A percentile compares a stretch with the other conserved stretches of the same genome.
Evolutionary conservation across 495 filamentous ascomycete genomes (phyloP).

Genomic region (Hyaloscypha finlandica): DNA sequence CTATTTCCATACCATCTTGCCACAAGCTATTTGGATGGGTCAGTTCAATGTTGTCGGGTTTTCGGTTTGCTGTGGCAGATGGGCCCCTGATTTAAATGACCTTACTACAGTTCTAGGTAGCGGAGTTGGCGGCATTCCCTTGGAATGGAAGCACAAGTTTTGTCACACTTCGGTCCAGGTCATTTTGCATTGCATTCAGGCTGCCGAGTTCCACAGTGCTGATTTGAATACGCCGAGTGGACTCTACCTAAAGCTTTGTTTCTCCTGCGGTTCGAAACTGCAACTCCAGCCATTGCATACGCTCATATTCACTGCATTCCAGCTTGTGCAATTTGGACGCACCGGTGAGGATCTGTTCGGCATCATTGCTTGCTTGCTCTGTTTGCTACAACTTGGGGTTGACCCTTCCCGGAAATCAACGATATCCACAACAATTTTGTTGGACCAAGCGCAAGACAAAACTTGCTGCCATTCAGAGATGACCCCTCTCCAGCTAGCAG

Average conservation of each 20-base stretch:
- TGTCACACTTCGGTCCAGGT: slow-evolving; percentile 44
- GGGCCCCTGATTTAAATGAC: slow-evolving; percentile 43
- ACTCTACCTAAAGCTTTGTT: slow-evolving; percentile 39
- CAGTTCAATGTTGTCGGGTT: slow-evolving; percentile 38
- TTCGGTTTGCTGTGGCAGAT: slow-evolving; percentile 41
- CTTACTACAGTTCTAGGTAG: slow-evolving; percentile 24
- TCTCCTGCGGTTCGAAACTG: slow-evolving; percentile 36
- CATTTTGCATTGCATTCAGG: slow-evolving; percentile 37
- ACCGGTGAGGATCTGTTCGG: slow-evolving; percentile 43
- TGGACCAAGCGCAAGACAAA: slow-evolving; percentile 3
- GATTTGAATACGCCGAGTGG: slow-evolving; percentile 30
- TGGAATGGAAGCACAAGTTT: slow-evolving; percentile 44
- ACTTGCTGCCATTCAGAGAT: slow-evolving; percentile 18
- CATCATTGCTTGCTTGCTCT: slow-evolving; percentile 41
- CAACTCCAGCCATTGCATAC: slow-evolving; percentile 41
- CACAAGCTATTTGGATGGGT: slow-evolving; percentile 41
- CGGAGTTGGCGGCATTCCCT: slow-evolving; percentile 32
- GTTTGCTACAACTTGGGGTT: slow-evolving; percentile 36
- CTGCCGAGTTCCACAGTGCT: too few species aligned
- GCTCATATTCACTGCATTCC: slow-evolving; percentile 37
- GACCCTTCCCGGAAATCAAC: slow-evolving; percentile 22
- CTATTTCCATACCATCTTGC: slow-evolving; percentile 45
- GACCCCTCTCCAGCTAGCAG: slow-evolving; percentile 16
- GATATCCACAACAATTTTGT: slow-evolving; percentile 21
- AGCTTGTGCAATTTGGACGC: slow-evolving; percentile 37